Evolutionary conservation across 1,139 yeast genomes (phyloP).

Genomic region (Pneumocystis murina): DNA sequence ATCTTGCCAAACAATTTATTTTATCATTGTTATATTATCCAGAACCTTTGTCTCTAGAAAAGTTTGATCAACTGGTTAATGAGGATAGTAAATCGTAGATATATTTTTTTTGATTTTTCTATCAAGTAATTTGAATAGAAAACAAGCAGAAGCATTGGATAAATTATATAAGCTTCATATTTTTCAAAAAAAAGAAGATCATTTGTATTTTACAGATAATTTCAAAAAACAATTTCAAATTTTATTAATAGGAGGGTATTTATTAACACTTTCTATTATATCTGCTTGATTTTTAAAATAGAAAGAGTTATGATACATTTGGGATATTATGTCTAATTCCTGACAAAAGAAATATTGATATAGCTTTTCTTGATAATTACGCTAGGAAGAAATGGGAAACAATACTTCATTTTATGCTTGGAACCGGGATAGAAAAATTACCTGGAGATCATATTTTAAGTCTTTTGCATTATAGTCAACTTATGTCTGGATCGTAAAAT

Average conservation of each 20-base stretch:
- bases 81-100: slow-evolving; percentile 30
- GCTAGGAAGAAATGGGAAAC: slow-evolving; percentile 88
- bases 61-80: slow-evolving; percentile 64
- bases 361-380: slow-evolving; percentile 56
- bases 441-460: slow-evolving; percentile 26
- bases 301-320: slow-evolving; percentile 36
- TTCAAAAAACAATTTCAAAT: slow-evolving; percentile 63
- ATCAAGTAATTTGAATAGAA: background rate
- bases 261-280: background rate
- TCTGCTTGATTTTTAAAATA: slow-evolving; percentile 2
- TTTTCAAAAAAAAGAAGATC: slow-evolving; percentile 16
- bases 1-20: slow-evolving; percentile 74
- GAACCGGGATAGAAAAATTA: slow-evolving; percentile 42
- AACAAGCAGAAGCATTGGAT: slow-evolving; percentile 52
- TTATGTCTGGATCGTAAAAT: slow-evolving; percentile 53
- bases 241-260: slow-evolving; percentile 69
- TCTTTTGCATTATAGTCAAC: slow-evolving; percentile 47
- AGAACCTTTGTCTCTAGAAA: slow-evolving; percentile 50
- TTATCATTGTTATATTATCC: slow-evolving; percentile 79
- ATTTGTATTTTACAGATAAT: slow-evolving; percentile 50
- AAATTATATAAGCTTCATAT: slow-evolving; percentile 58
- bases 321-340: slow-evolving; percentile 40
- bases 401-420: slow-evolving; percentile 93
- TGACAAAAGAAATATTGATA: slow-evolving; percentile 40
- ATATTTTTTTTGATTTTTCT: background rate